phyloP scores from a whole-genome alignment of 2,329 filamentous ascomycete species.

The Calonectria hongkongensis region DNA sequence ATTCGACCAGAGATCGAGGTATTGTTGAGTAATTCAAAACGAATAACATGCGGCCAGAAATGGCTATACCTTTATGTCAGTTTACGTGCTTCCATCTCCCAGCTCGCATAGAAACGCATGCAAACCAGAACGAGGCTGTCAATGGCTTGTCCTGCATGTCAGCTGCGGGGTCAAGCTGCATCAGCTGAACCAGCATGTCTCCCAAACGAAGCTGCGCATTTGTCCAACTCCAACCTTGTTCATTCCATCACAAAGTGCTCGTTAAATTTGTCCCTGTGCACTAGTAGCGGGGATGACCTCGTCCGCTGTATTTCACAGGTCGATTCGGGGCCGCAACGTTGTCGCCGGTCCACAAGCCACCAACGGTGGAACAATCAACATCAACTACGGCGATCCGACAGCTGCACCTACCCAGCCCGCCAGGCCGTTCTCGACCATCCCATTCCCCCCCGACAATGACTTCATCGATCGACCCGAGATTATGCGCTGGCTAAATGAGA shows the following conservation, averaged over 20 bases:
- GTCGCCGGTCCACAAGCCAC: background rate
- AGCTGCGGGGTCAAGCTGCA: background rate
- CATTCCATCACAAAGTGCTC: background rate
- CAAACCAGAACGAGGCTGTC: background rate
- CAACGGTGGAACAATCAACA: background rate
- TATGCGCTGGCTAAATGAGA: background rate
- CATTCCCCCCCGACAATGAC: conserved; percentile 13
- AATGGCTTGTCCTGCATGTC: background rate
- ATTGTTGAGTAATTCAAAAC: too few relatives aligned
- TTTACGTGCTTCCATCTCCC: too few relatives aligned
- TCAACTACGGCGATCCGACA: background rate
- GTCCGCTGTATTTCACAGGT: background rate
- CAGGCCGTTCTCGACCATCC: conserved; percentile 8
- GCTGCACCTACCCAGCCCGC: background rate
- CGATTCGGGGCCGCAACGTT: background rate
- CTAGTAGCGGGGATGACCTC: background rate
- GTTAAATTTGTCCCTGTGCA: background rate
- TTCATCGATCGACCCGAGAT: conserved; percentile 21
- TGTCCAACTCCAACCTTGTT: background rate
- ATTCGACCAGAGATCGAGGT: too few relatives aligned
- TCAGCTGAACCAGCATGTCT: background rate
- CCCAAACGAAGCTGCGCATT: background rate
- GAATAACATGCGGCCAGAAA: too few relatives aligned
- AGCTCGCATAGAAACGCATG: background rate
- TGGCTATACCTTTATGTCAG: too few relatives aligned